A percentile compares a stretch with the other conserved stretches of the same genome.
Evolutionary conservation across 768 basidiomycete species (phyloP).

Genomic region (Guyanaporus albipodus): DNA sequence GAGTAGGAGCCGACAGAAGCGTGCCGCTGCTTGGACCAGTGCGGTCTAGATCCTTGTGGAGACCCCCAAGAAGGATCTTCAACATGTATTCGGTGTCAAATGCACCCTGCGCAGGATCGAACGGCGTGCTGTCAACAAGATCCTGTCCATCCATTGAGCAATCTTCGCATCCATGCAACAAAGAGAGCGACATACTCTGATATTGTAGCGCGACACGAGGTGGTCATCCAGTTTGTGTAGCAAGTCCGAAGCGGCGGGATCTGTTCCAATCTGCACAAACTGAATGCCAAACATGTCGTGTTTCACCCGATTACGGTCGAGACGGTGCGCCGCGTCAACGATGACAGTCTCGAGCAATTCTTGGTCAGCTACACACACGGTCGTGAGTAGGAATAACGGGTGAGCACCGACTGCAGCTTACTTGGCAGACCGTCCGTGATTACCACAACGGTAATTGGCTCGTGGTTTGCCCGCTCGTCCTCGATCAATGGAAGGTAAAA

Average conservation of each 20-base stretch:
- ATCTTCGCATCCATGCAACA: background rate
- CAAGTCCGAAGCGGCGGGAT: conserved; percentile 35
- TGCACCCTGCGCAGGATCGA: conserved; percentile 25
- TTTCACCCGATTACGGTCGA: conserved; percentile 34
- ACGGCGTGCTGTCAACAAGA: conserved; percentile 46
- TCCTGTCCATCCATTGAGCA: conserved; percentile 29
- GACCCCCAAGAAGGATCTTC: conserved; percentile 31
- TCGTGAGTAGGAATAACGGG: background rate
- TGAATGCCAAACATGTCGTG: conserved; percentile 42
- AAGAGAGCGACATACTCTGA: conserved; percentile 20
- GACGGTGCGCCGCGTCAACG: conserved; percentile 36
- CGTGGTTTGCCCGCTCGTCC: conserved; percentile 24
- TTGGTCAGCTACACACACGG: conserved; percentile 24
- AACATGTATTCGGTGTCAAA: conserved; percentile 36
- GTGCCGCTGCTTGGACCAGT: conserved; percentile 3
- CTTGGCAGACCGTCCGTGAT: conserved; percentile 41
- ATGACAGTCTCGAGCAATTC: conserved; percentile 28
- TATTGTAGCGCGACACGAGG: conserved; percentile 29
- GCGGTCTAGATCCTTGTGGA: conserved; percentile 19
- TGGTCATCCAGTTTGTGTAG: conserved; percentile 40
- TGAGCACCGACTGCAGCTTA: conserved; percentile 14
- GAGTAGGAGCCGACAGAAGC: conserved; percentile 10
- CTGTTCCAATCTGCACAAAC: conserved; percentile 45
- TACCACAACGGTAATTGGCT: conserved; percentile 35
- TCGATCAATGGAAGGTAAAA: conserved; percentile 36